These are phyloP conservation scores for Penicillium sp. DNA, from an alignment of 2,329 filamentous ascomycete genomes.

Conservation along the genomic window DNA sequence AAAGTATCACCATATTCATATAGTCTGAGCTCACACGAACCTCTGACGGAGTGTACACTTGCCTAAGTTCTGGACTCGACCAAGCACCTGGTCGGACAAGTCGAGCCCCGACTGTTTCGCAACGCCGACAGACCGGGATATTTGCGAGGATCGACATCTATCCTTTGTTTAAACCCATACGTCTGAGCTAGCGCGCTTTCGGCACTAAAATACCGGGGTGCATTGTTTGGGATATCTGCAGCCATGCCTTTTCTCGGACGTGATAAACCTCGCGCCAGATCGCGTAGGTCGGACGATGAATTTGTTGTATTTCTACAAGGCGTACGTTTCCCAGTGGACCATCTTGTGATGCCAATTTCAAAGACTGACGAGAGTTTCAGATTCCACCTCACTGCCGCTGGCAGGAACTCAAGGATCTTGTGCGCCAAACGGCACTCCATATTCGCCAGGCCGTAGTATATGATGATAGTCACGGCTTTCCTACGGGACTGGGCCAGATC, in stretches of 20 bases:
- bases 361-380: slow-evolving; percentile 24
- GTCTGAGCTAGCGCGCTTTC: slow-evolving; percentile 1
- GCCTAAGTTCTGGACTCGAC: slow-evolving; percentile 10
- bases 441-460: slow-evolving; percentile 48
- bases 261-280: slow-evolving; percentile 34
- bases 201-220: not conserved
- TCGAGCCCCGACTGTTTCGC: slow-evolving; percentile 15
- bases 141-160: not conserved
- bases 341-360: not conserved
- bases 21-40: not conserved
- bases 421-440: slow-evolving; percentile 45
- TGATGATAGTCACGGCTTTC: slow-evolving; percentile 44
- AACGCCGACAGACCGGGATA: slow-evolving; percentile 8
- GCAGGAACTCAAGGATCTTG: slow-evolving; percentile 48
- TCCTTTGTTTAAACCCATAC: not conserved
- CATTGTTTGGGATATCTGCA: not conserved
- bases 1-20: slow-evolving; percentile 1
- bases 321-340: slow-evolving; percentile 26
- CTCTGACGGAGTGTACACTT: not conserved
- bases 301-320: slow-evolving; percentile 48
- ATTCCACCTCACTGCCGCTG: slow-evolving; percentile 46
- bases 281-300: slow-evolving; percentile 42
- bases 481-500: slow-evolving; percentile 45
- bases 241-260: slow-evolving; percentile 35
- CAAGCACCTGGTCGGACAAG: slow-evolving; percentile 11